These are phyloP conservation scores for Hypomyces rosellus DNA, from an alignment of 2,329 filamentous ascomycete species.

Conservation along the genomic window DNA sequence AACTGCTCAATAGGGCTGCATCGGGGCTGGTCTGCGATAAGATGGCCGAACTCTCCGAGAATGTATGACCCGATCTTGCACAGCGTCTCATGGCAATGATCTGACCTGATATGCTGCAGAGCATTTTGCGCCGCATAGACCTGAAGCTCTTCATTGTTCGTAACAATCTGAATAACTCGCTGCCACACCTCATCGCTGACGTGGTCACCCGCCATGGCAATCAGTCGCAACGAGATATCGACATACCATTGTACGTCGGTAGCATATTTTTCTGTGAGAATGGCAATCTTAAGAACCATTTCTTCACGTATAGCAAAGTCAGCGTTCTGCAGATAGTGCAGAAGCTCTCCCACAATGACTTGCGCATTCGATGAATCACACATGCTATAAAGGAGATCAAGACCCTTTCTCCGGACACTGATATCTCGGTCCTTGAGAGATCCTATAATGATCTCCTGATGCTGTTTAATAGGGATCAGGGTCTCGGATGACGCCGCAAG, in stretches of 20 bases:
- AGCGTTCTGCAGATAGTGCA: slow-evolving; percentile 91
- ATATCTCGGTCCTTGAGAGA: slow-evolving; percentile 95
- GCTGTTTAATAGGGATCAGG: slow-evolving; percentile 93
- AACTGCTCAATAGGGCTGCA: slow-evolving; percentile 98
- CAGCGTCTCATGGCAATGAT: slow-evolving; percentile 92
- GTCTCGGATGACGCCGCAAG: slow-evolving; percentile 90
- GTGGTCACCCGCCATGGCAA: slow-evolving; percentile 95
- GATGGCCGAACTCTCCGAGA: slow-evolving; percentile 91
- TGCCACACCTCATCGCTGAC: slow-evolving; percentile 99
- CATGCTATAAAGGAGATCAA: slow-evolving; percentile 99
- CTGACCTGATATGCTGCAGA: slow-evolving; percentile 82
- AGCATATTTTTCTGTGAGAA: slow-evolving; percentile 96
- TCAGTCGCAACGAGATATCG: slow-evolving; percentile 87
- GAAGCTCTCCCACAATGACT: slow-evolving; percentile 84
- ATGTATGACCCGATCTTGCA: slow-evolving; percentile 98
- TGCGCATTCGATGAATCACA: slow-evolving; percentile 93
- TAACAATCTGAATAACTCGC: slow-evolving; percentile 95
- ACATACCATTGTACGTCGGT: slow-evolving; percentile 99
- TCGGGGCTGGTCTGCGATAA: slow-evolving; percentile 85
- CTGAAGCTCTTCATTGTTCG: slow-evolving; percentile 97
- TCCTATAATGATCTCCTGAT: slow-evolving; percentile 91
- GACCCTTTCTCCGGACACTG: slow-evolving; percentile 88
- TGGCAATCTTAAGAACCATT: slow-evolving; percentile 98
- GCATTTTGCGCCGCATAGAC: slow-evolving; percentile 94
- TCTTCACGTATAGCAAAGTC: slow-evolving; percentile 98